Base-by-base conservation (phyloP, 768 basidiomycete genomes). In the Boletus reticuloceps region DNA sequence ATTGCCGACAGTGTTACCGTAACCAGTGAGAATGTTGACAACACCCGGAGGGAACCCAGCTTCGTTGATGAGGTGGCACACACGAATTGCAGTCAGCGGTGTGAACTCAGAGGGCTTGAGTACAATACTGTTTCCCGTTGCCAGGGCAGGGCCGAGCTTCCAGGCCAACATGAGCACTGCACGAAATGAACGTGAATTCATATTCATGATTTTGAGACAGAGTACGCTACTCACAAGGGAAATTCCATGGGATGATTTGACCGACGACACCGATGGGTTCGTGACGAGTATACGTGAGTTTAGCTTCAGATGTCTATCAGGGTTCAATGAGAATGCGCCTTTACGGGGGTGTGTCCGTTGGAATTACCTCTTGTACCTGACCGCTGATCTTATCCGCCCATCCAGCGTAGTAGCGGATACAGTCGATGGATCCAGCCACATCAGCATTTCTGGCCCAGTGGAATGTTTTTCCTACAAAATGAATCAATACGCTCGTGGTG, bases 361-460 rank as follows among this genome's bases (percentile, higher is more conserved):
- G 41, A 32, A 50, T 4, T 19, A 65, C 66, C 59, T 93, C 89
- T 67, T 92, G 84, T 10, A 83, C 84, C 69, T 90, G 82, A 6
- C 89, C 91, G 6, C 79, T 75, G 51, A 88, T 72, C 74, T 95
- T 96, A 75, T 94, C 94, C 20, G 92, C 90, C 85, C 90, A 91
- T n/a, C 94, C 94, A 40, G 85, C 90, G 63, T 88, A 98, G 74
- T 95, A 96, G 36, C 82, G 77, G 60, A 93, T 69, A 31, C 75
- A 50, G 6, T 62, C 54, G 19, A 66, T 55, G 6, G 63, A 34
- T 12, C 4, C 70, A 0, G 65, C 61, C 2, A 89, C 66, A 59
- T 90, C 89, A 0, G 62, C 69, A 17, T 64, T 69, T 54, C 75
- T 80, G 12, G 84, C 77, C 67, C 71, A 75, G 11, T 50, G 36